phyloP scores from a whole-genome alignment of 768 basidiomycete species.

The Trametes cinnabarina region DNA sequence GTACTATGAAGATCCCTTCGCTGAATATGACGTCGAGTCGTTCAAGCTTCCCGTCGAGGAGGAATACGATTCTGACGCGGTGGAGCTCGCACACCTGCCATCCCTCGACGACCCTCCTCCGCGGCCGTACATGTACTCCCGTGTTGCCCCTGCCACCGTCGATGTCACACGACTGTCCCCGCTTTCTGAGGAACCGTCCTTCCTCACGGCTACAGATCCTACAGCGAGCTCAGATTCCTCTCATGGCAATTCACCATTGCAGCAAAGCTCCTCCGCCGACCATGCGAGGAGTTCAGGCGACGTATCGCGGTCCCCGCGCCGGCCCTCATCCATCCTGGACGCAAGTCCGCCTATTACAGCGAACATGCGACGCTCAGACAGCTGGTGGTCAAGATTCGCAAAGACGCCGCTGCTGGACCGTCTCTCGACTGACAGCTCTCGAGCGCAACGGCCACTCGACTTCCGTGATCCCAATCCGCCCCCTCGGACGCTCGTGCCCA shows the following conservation, averaged over 20 bases:
- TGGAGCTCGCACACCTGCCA: constrained; percentile 12
- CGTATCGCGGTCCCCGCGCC: constrained; percentile 27
- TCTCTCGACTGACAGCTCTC: constrained; percentile 35
- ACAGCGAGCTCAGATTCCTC: constrained; percentile 19
- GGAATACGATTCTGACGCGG: constrained; percentile 24
- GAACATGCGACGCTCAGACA: constrained; percentile 62
- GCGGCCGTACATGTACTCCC: constrained; percentile 19
- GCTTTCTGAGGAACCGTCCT: constrained; percentile 24
- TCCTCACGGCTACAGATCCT: constrained; percentile 22
- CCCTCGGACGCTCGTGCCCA: constrained; percentile 57
- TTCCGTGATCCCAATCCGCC: constrained; percentile 81
- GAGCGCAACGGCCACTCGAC: constrained; percentile 35
- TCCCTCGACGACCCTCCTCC: constrained; percentile 27
- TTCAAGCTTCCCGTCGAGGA: constrained; percentile 23
- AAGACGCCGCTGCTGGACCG: constrained; percentile 65
- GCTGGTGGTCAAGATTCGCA: constrained; percentile 78
- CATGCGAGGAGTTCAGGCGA: constrained; percentile 25
- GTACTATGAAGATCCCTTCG: constrained; percentile 28
- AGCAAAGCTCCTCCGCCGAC: constrained; percentile 29
- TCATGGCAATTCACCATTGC: constrained; percentile 24
- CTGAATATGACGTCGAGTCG: constrained; percentile 26
- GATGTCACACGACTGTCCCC: constrained; percentile 27
- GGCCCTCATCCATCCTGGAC: constrained; percentile 44
- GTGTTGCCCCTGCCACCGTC: constrained; percentile 9
- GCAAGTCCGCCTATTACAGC: constrained; percentile 40